Evolutionary conservation across 129 eudicot genomes (phyloP), one percentile per base, ranked within the genome.

Genomic region (Centella asiatica): DNA sequence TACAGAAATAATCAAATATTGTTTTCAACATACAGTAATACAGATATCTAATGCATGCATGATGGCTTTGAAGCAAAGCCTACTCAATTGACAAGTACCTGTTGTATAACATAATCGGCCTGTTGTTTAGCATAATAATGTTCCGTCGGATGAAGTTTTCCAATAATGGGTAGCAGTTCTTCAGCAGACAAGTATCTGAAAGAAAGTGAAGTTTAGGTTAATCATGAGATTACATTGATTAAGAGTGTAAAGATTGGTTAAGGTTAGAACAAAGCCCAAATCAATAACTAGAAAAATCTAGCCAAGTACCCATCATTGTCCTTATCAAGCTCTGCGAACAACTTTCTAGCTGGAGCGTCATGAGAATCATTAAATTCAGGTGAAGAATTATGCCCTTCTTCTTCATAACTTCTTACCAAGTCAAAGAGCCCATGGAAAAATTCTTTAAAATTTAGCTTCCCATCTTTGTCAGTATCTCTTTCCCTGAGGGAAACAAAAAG

Each of bases 111-210:
- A 76, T 93, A 93, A 70, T 87, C 99, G 44, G 96, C 87, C 69
- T 93, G 99, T 71, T 93, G 95, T 69, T 88, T 87, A n/a, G 99
- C 99, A 77, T 93, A 93, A 64, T 93, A 93, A 39, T 72, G 99
- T 74, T 93, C 99, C 4, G 96, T 76, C 31, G 99, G 99, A 74
- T 93, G 99, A 80, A 93, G 85, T 62, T 87, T 93, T 23, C 78
- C 96, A 47, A 93, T 93, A 29, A 93, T 73, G 55, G 99, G 95
- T 52, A 88, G 70, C 78, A 93, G 74, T 74, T 93, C 99, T 46
- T 44, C 69, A 45, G 81, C 95, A 37, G 95, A 85, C 75, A 93
- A 83, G 77, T 34, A 82, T 50, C 99, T 93, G 70, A 71, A 73
- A 48, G n/a, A 65, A 60, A n/a, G 20, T 33, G 50, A 22, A 23